These are phyloP conservation scores for Rehmannia glutinosa DNA, from an alignment of 257 asterid species.

Conservation along the genomic window DNA sequence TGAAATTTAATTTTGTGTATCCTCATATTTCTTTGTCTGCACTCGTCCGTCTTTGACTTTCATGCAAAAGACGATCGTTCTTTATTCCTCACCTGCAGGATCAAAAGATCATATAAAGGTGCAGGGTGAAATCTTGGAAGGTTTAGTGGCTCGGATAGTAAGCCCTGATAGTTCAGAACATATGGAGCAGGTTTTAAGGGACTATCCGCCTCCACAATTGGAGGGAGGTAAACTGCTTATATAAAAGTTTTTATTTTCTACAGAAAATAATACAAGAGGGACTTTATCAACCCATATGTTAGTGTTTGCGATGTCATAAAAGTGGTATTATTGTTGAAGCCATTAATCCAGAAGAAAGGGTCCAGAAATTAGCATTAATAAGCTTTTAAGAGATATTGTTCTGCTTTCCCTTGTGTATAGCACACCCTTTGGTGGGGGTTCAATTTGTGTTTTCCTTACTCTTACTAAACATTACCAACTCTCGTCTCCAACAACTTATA, in stretches of 20 bases:
- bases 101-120: conserved; percentile 79
- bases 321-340: background rate
- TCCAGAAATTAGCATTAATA: background rate
- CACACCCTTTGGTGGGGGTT: background rate
- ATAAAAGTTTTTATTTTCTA: conserved; percentile 4
- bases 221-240: conserved; percentile 58
- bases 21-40: background rate
- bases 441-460: background rate
- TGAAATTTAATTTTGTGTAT: background rate
- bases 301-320: background rate
- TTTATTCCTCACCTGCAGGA: conserved; percentile 41
- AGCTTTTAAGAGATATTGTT: background rate
- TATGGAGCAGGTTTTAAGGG: conserved; percentile 71
- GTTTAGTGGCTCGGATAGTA: conserved; percentile 92
- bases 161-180: conserved; percentile 74
- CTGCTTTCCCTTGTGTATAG: background rate
- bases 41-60: background rate
- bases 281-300: conserved; percentile 5
- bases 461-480: background rate
- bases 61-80: conserved; percentile 12
- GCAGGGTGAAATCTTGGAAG: conserved; percentile 99
- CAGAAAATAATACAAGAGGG: background rate
- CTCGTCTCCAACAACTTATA: background rate
- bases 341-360: background rate
- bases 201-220: conserved; percentile 60